Base-by-base conservation (phyloP, 1,139 yeast genomes). In the Blastobotrys buckinghamii region DNA sequence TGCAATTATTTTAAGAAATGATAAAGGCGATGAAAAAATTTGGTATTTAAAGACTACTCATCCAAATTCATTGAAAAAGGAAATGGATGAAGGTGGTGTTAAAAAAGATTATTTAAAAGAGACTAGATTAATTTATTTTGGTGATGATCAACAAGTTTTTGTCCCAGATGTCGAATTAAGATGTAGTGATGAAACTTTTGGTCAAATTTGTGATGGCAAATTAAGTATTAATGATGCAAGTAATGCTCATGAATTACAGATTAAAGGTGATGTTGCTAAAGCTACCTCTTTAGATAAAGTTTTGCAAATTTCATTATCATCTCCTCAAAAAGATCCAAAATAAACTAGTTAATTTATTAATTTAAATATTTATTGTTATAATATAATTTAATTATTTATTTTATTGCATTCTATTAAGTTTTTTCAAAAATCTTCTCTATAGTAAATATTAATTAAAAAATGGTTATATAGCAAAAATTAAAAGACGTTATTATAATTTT, bases 131-230 rank as follows among this genome's bases (percentile, higher is more conserved):
- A 35, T 40, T 24, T 40, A 40, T 24, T 30, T 29, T 29, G 43
- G 43, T 30, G 43, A 40, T 29, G 43, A 40, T 35, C 43, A 40
- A 29, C 43, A 40, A 40, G 43, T 40, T 15, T 30, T 40, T 40
- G 15, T 29, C 9, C 43, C 43, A 17, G 43, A 40, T 6, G 43
- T 40, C 6, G 43, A 40, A 19, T n/a, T 40, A 15, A 22, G 43
- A 29, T 29, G 27, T 29, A 35, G 33, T 9, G 43, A 40, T 30
- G 24, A 19, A 12, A 40, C 19, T 15, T 40, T 40, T 20, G 36
- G 27, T 17, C 16, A 5, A 20, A 29, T 40, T 15, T 40, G 43
- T 22, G 24, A 9, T 17, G 43, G 43, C 7, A 40, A 40, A 17
- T 2, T 40, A 2, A 2, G n/a, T 2, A 30, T 40, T 9, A 13